Percentiles rank a stretch among this genome's conserved stretches.
Conservation (phyloP, 805 yeast genomes). For the Cyberlindnera suaveolens region DNA sequence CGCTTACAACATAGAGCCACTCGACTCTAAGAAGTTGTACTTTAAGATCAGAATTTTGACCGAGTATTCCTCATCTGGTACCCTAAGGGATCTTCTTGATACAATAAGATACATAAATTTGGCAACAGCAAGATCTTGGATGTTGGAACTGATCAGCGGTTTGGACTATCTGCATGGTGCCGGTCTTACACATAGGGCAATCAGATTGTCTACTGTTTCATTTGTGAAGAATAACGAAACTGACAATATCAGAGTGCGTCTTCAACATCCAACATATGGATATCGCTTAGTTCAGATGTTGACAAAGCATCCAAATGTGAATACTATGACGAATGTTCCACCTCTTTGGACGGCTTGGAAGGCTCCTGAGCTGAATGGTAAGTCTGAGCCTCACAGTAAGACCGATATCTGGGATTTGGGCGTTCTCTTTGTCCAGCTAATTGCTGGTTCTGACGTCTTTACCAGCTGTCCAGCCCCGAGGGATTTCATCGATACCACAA, state of each 20-base stretch:
- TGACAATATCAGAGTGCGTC: slow-evolving; percentile 51
- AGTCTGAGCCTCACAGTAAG: slow-evolving; percentile 56
- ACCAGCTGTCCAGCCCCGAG: slow-evolving; percentile 53
- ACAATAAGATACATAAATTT: slow-evolving; percentile 63
- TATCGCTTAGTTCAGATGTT: slow-evolving; percentile 39
- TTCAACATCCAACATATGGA: slow-evolving; percentile 57
- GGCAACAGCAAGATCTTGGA: slow-evolving; percentile 81
- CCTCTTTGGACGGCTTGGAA: slow-evolving; percentile 42
- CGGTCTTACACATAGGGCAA: slow-evolving; percentile 72
- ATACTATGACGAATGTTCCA: slow-evolving; percentile 17
- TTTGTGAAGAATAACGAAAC: slow-evolving; percentile 44
- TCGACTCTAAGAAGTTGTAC: slow-evolving; percentile 19
- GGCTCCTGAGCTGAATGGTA: slow-evolving; percentile 65
- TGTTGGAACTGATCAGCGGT: slow-evolving; percentile 79
- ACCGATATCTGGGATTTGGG: slow-evolving; percentile 96
- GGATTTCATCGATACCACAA: slow-evolving; percentile 47
- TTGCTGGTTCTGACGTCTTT: slow-evolving; percentile 52
- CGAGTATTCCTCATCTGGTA: slow-evolving; percentile 53
- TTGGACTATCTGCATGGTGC: slow-evolving; percentile 77
- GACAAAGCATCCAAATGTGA: slow-evolving; percentile 30
- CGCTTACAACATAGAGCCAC: slow-evolving; percentile 69
- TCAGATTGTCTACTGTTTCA: slow-evolving; percentile 55
- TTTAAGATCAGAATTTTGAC: slow-evolving; percentile 71
- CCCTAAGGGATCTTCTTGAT: slow-evolving; percentile 58
- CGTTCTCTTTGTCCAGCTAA: slow-evolving; percentile 60